Evolutionary conservation across 2,329 filamentous ascomycete species (phyloP).

Genomic region (Emergomyces africanus): DNA sequence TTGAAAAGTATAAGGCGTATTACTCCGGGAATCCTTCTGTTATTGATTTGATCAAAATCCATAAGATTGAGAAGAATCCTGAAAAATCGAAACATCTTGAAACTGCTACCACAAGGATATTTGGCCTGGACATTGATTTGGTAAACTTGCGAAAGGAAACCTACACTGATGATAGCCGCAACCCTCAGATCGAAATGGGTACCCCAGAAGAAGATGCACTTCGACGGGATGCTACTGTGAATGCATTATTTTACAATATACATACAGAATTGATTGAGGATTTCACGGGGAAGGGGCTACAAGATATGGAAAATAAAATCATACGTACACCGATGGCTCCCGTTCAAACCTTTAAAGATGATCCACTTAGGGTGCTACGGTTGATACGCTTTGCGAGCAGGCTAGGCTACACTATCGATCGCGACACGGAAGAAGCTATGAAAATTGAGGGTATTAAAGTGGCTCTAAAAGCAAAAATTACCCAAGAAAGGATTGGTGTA

Average conservation of each 20-base stretch:
- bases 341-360: conserved; percentile 85
- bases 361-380: conserved; percentile 75
- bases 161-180: conserved; percentile 77
- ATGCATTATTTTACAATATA: conserved; percentile 92
- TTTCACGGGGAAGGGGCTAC: conserved; percentile 59
- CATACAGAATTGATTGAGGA: conserved; percentile 71
- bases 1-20: conserved; percentile 32
- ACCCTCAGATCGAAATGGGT: conserved; percentile 86
- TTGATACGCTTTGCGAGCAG: conserved; percentile 84
- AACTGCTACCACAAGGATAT: conserved; percentile 73
- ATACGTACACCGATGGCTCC: conserved; percentile 81
- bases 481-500: conserved; percentile 71
- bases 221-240: conserved; percentile 83
- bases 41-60: conserved; percentile 55
- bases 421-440: conserved; percentile 60
- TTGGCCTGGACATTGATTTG: conserved; percentile 82
- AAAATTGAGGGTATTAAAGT: conserved; percentile 61
- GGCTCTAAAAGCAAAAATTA: conserved; percentile 78
- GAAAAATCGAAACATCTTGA: conserved; percentile 96
- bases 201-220: conserved; percentile 82
- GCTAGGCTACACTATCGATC: conserved; percentile 65
- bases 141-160: conserved; percentile 90
- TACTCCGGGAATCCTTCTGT: conserved; percentile 32
- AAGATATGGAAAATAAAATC: conserved; percentile 58
- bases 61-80: conserved; percentile 84